These are phyloP conservation scores for Vanderwaltozyma verrucispora DNA, from an alignment of 805 yeast genomes.

Conservation along the genomic window DNA sequence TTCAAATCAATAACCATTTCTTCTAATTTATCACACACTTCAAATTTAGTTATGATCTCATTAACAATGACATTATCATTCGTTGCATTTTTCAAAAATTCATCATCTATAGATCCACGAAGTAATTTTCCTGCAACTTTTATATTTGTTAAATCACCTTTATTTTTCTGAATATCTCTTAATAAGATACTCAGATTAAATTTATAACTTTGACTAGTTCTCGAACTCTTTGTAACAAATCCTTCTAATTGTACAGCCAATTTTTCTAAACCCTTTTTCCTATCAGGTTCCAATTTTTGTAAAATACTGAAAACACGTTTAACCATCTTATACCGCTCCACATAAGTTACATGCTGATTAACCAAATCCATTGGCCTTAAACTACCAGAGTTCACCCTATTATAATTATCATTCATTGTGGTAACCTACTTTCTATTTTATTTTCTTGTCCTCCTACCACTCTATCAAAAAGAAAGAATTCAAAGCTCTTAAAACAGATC, in stretches of 20 bases:
- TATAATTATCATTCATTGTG: no score
- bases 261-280: conserved; percentile 6
- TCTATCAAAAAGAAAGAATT: no score
- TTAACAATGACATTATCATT: not conserved
- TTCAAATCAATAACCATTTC: conserved; percentile 11
- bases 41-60: conserved; percentile 5
- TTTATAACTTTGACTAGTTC: conserved; percentile 22
- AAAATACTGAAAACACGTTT: conserved; percentile 19
- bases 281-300: conserved; percentile 11
- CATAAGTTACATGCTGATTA: conserved; percentile 24
- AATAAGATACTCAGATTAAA: conserved; percentile 25
- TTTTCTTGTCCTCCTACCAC: not conserved
- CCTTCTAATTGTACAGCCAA: conserved; percentile 21
- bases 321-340: conserved; percentile 23
- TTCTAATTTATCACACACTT: conserved; percentile 13
- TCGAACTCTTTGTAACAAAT: conserved; percentile 19
- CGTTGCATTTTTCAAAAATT: not conserved
- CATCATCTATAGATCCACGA: not conserved
- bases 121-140: conserved; percentile 16
- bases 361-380: conserved; percentile 24
- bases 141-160: conserved; percentile 21
- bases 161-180: conserved; percentile 21
- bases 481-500: no score
- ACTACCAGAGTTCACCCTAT: not conserved
- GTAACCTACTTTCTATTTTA: not conserved